A percentile compares a stretch with the other conserved stretches of the same genome.
phyloP scores from a whole-genome alignment of 164 flowering plant species.

The Chimonanthus praecox region DNA sequence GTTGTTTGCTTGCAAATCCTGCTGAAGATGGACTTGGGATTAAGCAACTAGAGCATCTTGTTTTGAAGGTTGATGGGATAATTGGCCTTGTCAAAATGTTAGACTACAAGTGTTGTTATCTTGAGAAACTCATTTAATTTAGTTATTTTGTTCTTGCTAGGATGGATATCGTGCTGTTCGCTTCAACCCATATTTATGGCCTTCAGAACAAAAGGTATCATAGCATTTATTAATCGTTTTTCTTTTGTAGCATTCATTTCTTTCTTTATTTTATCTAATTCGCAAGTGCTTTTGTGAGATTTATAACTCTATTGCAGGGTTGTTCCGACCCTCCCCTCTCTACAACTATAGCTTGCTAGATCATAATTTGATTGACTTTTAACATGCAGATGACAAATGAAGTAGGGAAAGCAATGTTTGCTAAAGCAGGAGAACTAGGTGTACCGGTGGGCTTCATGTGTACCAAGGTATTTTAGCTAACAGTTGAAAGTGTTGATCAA shows the following conservation, averaged over 20 bases:
- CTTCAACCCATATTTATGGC: slow-evolving; percentile 93
- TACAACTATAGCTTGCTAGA: neutral
- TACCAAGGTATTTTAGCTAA: slow-evolving; percentile 50
- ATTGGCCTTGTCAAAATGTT: neutral
- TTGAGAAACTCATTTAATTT: slow-evolving; percentile 5
- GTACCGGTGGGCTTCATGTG: slow-evolving; percentile 93
- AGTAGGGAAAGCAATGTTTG: slow-evolving; percentile 71
- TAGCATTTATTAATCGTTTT: neutral
- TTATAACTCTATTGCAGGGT: neutral
- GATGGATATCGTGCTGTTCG: slow-evolving; percentile 91
- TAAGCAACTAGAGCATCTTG: slow-evolving; percentile 62
- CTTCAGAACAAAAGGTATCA: slow-evolving; percentile 66
- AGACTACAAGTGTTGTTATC: slow-evolving; percentile 6
- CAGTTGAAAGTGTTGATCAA: too few species aligned
- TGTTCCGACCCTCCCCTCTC: too few species aligned
- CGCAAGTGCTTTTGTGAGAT: neutral
- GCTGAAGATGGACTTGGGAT: slow-evolving; percentile 83
- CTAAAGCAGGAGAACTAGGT: slow-evolving; percentile 88
- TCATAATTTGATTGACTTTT: neutral
- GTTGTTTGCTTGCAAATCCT: slow-evolving; percentile 98
- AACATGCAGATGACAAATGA: slow-evolving; percentile 73
- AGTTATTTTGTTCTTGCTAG: slow-evolving; percentile 28
- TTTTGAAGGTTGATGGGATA: slow-evolving; percentile 44
- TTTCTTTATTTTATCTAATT: neutral
- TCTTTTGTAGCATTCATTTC: neutral